phyloP scores from a whole-genome alignment of 768 basidiomycete species.

The Tulasnella sp. region DNA sequence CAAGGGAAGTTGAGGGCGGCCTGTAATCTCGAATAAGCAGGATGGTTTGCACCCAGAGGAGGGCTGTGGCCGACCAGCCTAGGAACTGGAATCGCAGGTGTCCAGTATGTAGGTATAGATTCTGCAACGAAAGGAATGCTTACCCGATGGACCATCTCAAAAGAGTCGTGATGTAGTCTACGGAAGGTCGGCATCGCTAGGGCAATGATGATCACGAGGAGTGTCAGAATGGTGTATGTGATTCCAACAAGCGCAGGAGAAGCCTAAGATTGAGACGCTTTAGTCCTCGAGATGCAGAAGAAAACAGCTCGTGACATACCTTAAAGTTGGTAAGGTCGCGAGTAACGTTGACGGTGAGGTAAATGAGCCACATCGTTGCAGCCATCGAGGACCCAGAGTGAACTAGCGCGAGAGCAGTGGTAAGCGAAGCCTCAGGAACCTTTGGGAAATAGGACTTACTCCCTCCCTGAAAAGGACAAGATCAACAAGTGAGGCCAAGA shows the following conservation, averaged over 20 bases:
- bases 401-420: neutral
- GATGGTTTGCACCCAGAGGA: conserved; percentile 56
- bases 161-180: conserved; percentile 49
- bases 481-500: neutral
- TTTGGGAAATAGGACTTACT: neutral
- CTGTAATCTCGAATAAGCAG: conserved; percentile 55
- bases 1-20: conserved; percentile 40
- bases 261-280: neutral
- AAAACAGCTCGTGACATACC: neutral
- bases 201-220: conserved; percentile 49
- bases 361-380: conserved; percentile 29
- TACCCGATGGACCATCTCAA: conserved; percentile 53
- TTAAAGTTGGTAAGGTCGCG: conserved; percentile 3
- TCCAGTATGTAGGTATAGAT: neutral
- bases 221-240: conserved; percentile 42
- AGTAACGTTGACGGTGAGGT: conserved; percentile 29
- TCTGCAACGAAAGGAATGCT: neutral
- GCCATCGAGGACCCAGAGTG: conserved; percentile 30
- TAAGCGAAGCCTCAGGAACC: neutral
- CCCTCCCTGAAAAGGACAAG: neutral
- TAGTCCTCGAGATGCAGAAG: neutral
- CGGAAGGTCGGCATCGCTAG: conserved; percentile 54
- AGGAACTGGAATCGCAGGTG: conserved; percentile 39
- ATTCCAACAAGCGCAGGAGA: neutral
- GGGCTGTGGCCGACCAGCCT: conserved; percentile 52